Conservation (phyloP, 1,139 yeast genomes). For the Ashbya aceris region DNA sequence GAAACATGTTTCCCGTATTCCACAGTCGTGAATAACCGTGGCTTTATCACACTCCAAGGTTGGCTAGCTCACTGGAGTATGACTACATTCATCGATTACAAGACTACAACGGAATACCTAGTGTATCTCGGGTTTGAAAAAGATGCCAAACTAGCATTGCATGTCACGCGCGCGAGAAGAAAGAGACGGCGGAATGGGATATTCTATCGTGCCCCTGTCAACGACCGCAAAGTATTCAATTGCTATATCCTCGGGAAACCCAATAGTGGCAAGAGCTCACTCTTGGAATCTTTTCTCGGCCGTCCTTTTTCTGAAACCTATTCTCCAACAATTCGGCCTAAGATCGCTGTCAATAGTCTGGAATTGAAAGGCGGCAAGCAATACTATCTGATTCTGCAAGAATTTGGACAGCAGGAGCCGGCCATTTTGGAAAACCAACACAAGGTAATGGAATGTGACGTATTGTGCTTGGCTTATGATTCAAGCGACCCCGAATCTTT, state of each 20-base stretch:
- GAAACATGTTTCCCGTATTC: conserved; percentile 79
- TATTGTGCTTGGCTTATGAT: conserved; percentile 80
- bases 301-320: conserved; percentile 63
- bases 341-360: conserved; percentile 84
- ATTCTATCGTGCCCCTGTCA: conserved; percentile 56
- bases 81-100: conserved; percentile 81
- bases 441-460: conserved; percentile 83
- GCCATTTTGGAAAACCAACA: conserved; percentile 65
- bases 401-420: conserved; percentile 77
- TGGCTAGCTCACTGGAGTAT: conserved; percentile 99
- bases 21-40: conserved; percentile 82
- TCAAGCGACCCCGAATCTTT: conserved; percentile 94
- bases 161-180: conserved; percentile 74
- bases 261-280: conserved; percentile 75
- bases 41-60: conserved; percentile 86
- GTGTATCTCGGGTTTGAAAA: conserved; percentile 81
- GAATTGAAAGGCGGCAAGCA: conserved; percentile 93
- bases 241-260: conserved; percentile 83
- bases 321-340: conserved; percentile 74
- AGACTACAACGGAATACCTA: conserved; percentile 75
- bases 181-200: conserved; percentile 55
- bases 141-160: conserved; percentile 47
- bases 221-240: conserved; percentile 82
- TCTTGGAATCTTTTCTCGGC: conserved; percentile 72
- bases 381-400: conserved; percentile 83